These are phyloP conservation scores for Salix koriyanagi DNA, from an alignment of 345 rosid species.

Conservation along the genomic window DNA sequence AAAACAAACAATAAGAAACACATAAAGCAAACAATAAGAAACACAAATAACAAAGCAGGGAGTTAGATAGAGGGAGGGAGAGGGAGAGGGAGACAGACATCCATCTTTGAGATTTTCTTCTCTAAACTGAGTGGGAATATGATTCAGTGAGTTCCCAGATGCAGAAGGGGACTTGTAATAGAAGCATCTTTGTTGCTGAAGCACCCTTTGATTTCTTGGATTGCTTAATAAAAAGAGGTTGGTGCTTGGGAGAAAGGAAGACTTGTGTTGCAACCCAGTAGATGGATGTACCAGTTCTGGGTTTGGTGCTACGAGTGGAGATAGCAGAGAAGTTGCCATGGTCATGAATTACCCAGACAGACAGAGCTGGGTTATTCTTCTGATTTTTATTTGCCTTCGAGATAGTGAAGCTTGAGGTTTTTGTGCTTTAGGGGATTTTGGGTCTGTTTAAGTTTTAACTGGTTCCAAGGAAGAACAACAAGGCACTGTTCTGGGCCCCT, in stretches of 20 bases:
- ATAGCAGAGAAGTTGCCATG: conserved; percentile 58
- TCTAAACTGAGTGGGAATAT: conserved; percentile 77
- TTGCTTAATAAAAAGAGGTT: conserved; percentile 26
- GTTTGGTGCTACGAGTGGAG: conserved; percentile 42
- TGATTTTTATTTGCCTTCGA: neutral
- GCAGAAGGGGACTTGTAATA: conserved; percentile 35
- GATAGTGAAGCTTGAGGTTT: conserved; percentile 3
- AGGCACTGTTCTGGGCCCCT: neutral
- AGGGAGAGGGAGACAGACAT: conserved; percentile 35
- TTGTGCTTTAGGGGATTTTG: neutral
- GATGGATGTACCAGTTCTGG: conserved; percentile 24
- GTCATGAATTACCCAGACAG: no score
- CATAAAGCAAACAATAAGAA: neutral
- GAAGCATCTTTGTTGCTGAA: conserved; percentile 16
- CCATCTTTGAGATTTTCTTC: conserved; percentile 72
- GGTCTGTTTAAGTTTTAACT: neutral
- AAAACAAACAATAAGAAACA: neutral
- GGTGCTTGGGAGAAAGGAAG: conserved; percentile 40
- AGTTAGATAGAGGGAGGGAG: neutral
- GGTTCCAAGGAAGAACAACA: neutral
- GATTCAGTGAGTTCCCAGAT: conserved; percentile 41
- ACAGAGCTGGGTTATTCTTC: neutral
- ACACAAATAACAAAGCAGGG: neutral
- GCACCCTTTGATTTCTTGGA: conserved; percentile 12
- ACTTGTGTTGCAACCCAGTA: conserved; percentile 27